phyloP scores from a whole-genome alignment of 495 filamentous ascomycete genomes.

The Podospora bellae-mahoneyi region DNA sequence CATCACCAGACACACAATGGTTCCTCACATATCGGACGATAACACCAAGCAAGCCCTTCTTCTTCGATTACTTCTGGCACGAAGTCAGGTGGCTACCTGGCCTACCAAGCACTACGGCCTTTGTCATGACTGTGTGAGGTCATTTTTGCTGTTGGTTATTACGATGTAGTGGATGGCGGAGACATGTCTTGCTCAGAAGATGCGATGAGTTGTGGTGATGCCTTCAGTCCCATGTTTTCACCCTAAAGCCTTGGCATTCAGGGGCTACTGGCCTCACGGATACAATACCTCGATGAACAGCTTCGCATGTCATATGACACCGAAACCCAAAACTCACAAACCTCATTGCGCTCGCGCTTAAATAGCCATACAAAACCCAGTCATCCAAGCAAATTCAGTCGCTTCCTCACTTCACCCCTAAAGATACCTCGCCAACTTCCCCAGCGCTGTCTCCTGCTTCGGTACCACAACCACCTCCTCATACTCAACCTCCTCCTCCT shows the following conservation, averaged over 20 bases:
- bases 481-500: constrained; percentile 14
- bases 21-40: not conserved
- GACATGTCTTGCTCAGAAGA: not conserved
- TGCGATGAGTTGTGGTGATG: not conserved
- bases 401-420: not conserved
- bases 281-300: not conserved
- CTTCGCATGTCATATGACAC: not conserved
- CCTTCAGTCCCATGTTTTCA: not conserved
- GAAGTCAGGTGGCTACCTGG: not conserved
- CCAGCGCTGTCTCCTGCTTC: constrained; percentile 19
- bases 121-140: no score
- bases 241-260: not conserved
- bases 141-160: no score
- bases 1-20: not conserved
- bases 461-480: constrained; percentile 19
- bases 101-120: no score
- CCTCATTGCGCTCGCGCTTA: not conserved
- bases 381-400: no score
- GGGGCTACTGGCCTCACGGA: no score
- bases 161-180: no score
- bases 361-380: not conserved
- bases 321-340: not conserved
- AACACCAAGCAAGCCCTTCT: no score
- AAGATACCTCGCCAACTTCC: constrained; percentile 12
- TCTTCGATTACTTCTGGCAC: no score